A percentile compares a stretch with the other conserved stretches of the same genome.
phyloP scores from a whole-genome alignment of 768 basidiomycete species.

The Lactarius quietus region DNA sequence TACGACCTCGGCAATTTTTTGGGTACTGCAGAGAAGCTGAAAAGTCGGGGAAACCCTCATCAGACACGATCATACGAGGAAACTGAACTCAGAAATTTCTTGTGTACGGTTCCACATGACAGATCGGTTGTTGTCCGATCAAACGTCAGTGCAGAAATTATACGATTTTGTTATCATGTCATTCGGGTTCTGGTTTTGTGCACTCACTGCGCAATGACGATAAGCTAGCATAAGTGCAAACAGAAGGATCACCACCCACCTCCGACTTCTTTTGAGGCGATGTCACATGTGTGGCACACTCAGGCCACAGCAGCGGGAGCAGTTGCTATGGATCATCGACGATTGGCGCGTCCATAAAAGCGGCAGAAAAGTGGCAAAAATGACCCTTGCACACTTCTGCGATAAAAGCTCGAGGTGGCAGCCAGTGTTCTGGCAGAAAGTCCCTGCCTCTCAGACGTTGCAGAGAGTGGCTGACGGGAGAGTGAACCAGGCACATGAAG shows the following conservation, averaged over 20 bases:
- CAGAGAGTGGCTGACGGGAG: not conserved
- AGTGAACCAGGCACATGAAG: not conserved
- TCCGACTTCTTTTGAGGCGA: not conserved
- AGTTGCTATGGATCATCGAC: not conserved
- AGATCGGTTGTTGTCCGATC: not conserved
- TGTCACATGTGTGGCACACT: not conserved
- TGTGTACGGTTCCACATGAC: not conserved
- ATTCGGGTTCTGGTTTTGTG: not conserved
- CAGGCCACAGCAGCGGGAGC: not conserved
- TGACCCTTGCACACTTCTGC: not conserved
- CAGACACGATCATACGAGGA: not conserved
- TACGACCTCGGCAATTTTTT: not conserved
- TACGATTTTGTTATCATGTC: not conserved
- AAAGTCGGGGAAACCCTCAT: not conserved
- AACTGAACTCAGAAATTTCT: not conserved
- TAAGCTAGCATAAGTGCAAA: not conserved
- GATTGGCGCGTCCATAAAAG: not conserved
- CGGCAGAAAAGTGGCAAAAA: not conserved
- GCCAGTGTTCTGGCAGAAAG: not conserved
- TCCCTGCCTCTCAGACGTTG: not conserved
- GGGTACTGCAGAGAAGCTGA: not conserved
- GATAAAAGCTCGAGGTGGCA: not conserved
- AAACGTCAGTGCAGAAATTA: not conserved
- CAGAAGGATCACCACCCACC: not conserved
- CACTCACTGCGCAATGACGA: not conserved